phyloP scores from a whole-genome alignment of 1,284 basidiomycete species.

The Exsudoporus floridanus region DNA sequence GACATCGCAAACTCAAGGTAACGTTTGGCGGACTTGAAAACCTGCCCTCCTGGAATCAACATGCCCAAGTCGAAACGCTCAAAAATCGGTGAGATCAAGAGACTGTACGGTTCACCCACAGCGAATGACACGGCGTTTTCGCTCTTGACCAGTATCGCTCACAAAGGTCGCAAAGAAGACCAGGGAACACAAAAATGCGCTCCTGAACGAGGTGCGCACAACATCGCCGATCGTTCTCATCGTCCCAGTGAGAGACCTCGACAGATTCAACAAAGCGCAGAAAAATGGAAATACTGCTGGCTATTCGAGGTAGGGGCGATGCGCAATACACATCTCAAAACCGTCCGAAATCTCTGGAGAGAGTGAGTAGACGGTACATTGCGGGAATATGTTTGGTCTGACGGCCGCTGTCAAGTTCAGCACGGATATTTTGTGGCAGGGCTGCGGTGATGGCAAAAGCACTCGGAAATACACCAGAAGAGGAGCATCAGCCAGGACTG shows the following conservation, averaged over 20 bases:
- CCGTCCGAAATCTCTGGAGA: constrained; percentile 91
- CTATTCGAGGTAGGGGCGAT: constrained; percentile 93
- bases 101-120: not conserved
- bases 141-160: constrained; percentile 56
- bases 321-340: constrained; percentile 93
- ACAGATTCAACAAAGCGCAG: constrained; percentile 73
- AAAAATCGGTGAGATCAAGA: constrained; percentile 64
- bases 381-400: not conserved
- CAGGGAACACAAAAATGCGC: constrained; percentile 80
- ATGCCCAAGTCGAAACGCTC: constrained; percentile 91
- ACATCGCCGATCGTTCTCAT: constrained; percentile 2
- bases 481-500: constrained; percentile 82
- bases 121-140: constrained; percentile 14
- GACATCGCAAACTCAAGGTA: constrained; percentile 26
- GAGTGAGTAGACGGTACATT: constrained; percentile 54
- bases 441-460: constrained; percentile 96
- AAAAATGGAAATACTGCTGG: constrained; percentile 95
- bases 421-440: constrained; percentile 91
- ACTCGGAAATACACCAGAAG: constrained; percentile 84
- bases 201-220: constrained; percentile 75
- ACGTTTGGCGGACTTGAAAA: constrained; percentile 37
- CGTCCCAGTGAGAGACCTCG: constrained; percentile 27
- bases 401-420: constrained; percentile 52
- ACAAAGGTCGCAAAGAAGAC: constrained; percentile 81
- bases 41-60: constrained; percentile 13